Percentiles rank a stretch among this genome's conserved stretches.
These are phyloP conservation scores for Boletales sp. DNA, from an alignment of 768 basidiomycete genomes.

Conservation along the genomic window DNA sequence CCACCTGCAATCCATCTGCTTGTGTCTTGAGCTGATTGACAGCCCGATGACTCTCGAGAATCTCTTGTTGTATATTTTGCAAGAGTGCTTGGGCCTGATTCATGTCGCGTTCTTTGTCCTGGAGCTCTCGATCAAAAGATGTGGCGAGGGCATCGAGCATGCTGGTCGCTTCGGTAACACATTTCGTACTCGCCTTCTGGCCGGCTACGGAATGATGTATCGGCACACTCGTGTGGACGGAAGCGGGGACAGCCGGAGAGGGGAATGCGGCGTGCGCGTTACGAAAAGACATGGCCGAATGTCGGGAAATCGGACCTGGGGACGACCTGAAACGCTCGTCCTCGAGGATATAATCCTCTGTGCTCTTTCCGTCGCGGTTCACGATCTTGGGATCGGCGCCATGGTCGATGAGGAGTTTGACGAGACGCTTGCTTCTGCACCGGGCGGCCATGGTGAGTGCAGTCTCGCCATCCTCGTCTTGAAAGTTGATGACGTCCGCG, in stretches of 20 bases:
- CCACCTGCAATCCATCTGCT: slow-evolving; percentile 60
- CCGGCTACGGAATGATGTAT: slow-evolving; percentile 84
- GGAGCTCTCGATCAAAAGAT: slow-evolving; percentile 88
- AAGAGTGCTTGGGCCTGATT: slow-evolving; percentile 86
- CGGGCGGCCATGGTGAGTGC: slow-evolving; percentile 95
- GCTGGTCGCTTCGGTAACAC: slow-evolving; percentile 77
- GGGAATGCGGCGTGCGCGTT: slow-evolving; percentile 56
- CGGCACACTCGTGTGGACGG: slow-evolving; percentile 47
- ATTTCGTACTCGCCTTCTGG: slow-evolving; percentile 81
- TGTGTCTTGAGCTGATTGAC: slow-evolving; percentile 67
- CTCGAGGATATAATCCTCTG: slow-evolving; percentile 98
- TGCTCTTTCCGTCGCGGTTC: slow-evolving; percentile 93
- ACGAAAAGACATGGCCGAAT: slow-evolving; percentile 66
- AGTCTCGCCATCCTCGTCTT: slow-evolving; percentile 98
- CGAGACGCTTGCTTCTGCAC: slow-evolving; percentile 91
- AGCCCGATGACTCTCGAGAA: slow-evolving; percentile 77
- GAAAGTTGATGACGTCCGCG: slow-evolving; percentile 98
- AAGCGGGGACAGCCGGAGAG: slow-evolving; percentile 41
- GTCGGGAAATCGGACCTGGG: slow-evolving; percentile 71
- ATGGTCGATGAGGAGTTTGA: slow-evolving; percentile 93
- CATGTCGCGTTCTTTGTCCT: slow-evolving; percentile 88
- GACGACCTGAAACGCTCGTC: slow-evolving; percentile 96
- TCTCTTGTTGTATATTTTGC: slow-evolving; percentile 84
- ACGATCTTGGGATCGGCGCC: slow-evolving; percentile 93
- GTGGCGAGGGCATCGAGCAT: slow-evolving; percentile 87